phyloP scores from a whole-genome alignment of 208 protist genomes.

The Acanthamoeba lugdunensis region DNA sequence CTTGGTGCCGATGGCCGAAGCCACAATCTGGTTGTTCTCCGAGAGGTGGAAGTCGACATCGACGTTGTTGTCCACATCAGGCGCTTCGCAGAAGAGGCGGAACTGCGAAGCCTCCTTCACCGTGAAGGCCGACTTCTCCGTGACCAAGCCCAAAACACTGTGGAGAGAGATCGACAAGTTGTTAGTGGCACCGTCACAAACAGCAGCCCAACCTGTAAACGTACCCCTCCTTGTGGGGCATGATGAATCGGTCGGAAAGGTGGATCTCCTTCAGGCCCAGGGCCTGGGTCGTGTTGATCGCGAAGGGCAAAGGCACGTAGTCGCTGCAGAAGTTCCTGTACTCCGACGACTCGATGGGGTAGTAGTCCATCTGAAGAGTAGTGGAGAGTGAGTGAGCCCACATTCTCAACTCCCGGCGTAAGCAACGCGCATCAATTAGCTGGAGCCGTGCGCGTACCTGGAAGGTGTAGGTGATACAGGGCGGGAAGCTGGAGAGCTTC shows the following conservation, averaged over 20 bases:
- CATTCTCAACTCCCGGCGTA: no score
- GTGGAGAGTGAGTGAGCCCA: no score
- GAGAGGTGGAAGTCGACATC: conserved; percentile 66
- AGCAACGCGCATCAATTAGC: background rate
- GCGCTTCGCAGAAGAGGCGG: conserved; percentile 54
- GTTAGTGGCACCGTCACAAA: background rate
- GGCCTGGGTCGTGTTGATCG: conserved; percentile 29
- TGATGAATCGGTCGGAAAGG: conserved; percentile 38
- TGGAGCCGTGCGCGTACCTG: conserved; percentile 26
- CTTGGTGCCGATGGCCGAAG: conserved; percentile 38
- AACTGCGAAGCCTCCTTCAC: conserved; percentile 43
- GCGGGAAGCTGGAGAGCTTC: conserved; percentile 19
- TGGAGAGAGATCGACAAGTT: background rate
- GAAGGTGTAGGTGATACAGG: conserved; percentile 55
- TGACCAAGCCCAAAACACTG: conserved; percentile 8
- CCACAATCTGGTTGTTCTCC: conserved; percentile 50
- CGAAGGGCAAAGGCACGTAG: conserved; percentile 20
- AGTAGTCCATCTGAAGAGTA: background rate
- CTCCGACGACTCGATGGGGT: background rate
- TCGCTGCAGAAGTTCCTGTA: background rate
- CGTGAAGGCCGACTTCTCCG: conserved; percentile 30
- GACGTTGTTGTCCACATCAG: conserved; percentile 36
- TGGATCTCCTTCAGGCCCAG: conserved; percentile 54
- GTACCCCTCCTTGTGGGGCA: conserved; percentile 18
- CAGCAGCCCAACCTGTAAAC: no score